phyloP scores from a whole-genome alignment of 1,284 basidiomycete genomes.

The Ceratorhiza oryzae-sativae region DNA sequence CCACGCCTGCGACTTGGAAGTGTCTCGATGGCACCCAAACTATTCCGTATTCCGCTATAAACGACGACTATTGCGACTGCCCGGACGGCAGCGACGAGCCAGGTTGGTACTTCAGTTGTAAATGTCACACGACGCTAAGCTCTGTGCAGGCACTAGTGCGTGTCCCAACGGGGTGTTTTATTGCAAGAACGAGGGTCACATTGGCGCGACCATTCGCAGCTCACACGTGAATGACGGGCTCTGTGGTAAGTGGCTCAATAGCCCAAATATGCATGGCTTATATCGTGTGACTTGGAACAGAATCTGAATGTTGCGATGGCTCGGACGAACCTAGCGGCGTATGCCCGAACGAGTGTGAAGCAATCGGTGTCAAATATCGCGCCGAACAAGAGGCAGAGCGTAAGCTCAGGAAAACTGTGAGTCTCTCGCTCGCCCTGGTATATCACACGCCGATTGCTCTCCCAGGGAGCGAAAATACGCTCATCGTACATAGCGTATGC shows the following conservation, averaged over 20 bases:
- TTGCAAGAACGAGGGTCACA: slow-evolving; percentile 88
- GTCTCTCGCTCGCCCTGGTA: slow-evolving; percentile 45
- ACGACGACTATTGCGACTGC: slow-evolving; percentile 97
- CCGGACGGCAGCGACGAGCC: slow-evolving; percentile 93
- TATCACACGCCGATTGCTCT: neutral
- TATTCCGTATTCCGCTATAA: slow-evolving; percentile 79
- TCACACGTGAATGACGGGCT: slow-evolving; percentile 94
- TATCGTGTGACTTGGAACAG: slow-evolving; percentile 53
- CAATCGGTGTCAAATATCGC: slow-evolving; percentile 75
- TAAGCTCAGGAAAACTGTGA: slow-evolving; percentile 81
- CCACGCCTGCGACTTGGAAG: slow-evolving; percentile 62
- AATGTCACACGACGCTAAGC: slow-evolving; percentile 2
- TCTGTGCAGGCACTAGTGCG: slow-evolving; percentile 77
- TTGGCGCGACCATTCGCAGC: slow-evolving; percentile 78
- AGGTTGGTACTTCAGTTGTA: slow-evolving; percentile 52
- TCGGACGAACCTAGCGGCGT: slow-evolving; percentile 85
- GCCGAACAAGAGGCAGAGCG: slow-evolving; percentile 71
- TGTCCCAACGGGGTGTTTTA: slow-evolving; percentile 83
- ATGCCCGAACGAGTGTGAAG: slow-evolving; percentile 81
- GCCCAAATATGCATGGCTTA: neutral
- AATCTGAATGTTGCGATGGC: slow-evolving; percentile 96
- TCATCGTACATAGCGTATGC: slow-evolving; percentile 87
- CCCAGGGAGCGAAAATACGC: slow-evolving; percentile 88
- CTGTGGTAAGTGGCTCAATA: slow-evolving; percentile 76
- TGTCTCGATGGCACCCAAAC: slow-evolving; percentile 76